These are phyloP conservation scores for Jackrogersella multiformis DNA, from an alignment of 495 filamentous ascomycete genomes.

Conservation along the genomic window DNA sequence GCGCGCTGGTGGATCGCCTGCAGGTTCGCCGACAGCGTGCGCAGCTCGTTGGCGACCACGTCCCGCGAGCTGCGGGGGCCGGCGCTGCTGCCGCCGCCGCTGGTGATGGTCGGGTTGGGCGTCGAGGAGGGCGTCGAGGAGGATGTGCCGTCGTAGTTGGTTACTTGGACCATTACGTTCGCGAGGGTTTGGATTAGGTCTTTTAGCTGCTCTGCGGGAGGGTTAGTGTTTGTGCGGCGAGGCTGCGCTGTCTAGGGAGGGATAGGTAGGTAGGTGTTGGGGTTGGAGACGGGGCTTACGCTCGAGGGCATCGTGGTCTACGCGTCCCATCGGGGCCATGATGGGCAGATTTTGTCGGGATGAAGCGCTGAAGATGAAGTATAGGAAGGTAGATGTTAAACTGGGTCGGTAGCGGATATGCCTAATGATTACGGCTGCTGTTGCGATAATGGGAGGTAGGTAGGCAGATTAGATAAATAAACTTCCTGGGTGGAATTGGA, in stretches of 20 bases:
- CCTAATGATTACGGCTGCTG: no score
- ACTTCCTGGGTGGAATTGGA: no score
- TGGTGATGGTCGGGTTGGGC: slow-evolving; percentile 58
- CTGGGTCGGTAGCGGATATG: background rate
- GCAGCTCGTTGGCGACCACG: slow-evolving; percentile 55
- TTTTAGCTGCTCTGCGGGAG: slow-evolving; percentile 65
- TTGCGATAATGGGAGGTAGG: no score
- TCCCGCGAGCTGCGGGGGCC: slow-evolving; percentile 52
- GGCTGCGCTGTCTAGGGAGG: no score
- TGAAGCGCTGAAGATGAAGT: no score
- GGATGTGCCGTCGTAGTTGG: slow-evolving; percentile 71
- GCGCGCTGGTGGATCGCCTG: slow-evolving; percentile 60
- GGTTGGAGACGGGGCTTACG: slow-evolving; percentile 43
- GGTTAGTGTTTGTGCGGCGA: slow-evolving; percentile 18
- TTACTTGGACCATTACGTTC: slow-evolving; percentile 77
- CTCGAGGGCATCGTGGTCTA: slow-evolving; percentile 57
- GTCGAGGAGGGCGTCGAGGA: slow-evolving; percentile 46
- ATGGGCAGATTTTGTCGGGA: no score
- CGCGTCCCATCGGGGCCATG: slow-evolving; percentile 59
- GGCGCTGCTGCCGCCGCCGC: slow-evolving; percentile 40
- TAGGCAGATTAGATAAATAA: no score
- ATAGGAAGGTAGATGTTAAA: no score
- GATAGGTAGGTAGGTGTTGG: no score
- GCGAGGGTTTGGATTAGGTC: slow-evolving; percentile 87
- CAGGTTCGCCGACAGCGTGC: slow-evolving; percentile 45